Evolutionary conservation across 1,139 yeast species (phyloP), one percentile per base, ranked within the genome.

Genomic region (Candida sp.): DNA sequence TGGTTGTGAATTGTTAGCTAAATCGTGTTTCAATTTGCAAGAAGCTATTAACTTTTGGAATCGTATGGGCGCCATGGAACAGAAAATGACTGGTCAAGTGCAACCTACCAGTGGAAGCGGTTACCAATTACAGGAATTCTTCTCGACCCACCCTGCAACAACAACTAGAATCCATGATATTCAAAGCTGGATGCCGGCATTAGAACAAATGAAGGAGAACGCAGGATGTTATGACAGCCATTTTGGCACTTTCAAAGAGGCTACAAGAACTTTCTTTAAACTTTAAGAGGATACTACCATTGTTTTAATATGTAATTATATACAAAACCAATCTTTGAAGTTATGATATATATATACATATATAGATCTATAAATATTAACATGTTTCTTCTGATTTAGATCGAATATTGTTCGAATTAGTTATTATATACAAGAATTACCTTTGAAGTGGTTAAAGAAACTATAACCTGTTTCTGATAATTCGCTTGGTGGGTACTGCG

Each of bases 131-230:
- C 67, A 73, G 12, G 95, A 89, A 60, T 82, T 89, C 54, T 63
- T 91, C 45, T 82, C 93, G 19, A 89, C 98, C 0, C 99, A 93
- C 65, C 99, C 99, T 0, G 83, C 90, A n/a, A 84, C 90, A 21
- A 66, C 68, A 22, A 79, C 77, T 49, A 77, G 99, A 58, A 82
- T 88, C 35, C 66, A 73, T 35, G 86, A 87, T 52, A 85, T 93
- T 62, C 57, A 68, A 33, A 61, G 70, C 36, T 87, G 96, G 95
- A 63, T 88, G 64, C 89, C 90, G 0, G 80, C 79, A 44, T 89
- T 95, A 32, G 73, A 74, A 27, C 49, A 53, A 9, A 61, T 75
- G 34, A 59, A 64, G 44, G 81, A 76, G 42, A 38, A 49, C 11
- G 49, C 61, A 6, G 61, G 61, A 9, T 65, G 70, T 47, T 53